Base-by-base conservation (phyloP, 192 early-diverging fungal genomes). In the Diversispora epigaea region DNA sequence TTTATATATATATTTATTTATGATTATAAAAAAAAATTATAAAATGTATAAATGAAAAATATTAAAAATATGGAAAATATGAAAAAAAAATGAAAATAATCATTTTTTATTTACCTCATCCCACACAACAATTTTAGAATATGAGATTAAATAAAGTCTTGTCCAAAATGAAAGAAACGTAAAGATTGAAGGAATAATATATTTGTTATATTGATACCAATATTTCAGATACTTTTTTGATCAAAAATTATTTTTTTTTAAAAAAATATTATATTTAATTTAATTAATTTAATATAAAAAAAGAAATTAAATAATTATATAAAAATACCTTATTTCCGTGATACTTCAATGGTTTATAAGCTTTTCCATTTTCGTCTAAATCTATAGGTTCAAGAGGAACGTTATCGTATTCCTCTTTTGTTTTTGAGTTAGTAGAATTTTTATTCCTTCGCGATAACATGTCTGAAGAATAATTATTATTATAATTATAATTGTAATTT, bases 151-250 rank as follows among this genome's bases (percentile, higher is more conserved):
- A 68, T 85, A 85, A 77, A 91, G 87, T 40, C 90, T 86, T 21
- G 91, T 91, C 77, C 85, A 86, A 77, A 91, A 84, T 10, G 91
- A 83, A 3, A 87, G 57, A n/a, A 91, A 21, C 6, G 90, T 91
- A 70, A 93, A 81, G 12, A 84, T 43, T 19, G 79, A 46, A 3
- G 85, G 81, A 50, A 87, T 83, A 4, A 88, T 57, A 9, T 85
- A 32, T 40, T 85, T 80, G 6, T 84, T 79, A 76, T 90, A 75
- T 61, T 83, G n/a, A 66, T 86, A 79, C 22, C 76, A 84, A 66
- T 82, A 82, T 0, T 77, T 77, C 44, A 86, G 71, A 58, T 61
- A 39, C 77, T 79, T 68, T 78, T 73, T 77, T 78, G 78, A 8
- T 44, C 58, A 55, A n/a, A 50, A 17, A 71, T 64, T 6, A 43